Base-by-base conservation (phyloP, 106 monocot genomes). In the Iris macrosiphon region DNA sequence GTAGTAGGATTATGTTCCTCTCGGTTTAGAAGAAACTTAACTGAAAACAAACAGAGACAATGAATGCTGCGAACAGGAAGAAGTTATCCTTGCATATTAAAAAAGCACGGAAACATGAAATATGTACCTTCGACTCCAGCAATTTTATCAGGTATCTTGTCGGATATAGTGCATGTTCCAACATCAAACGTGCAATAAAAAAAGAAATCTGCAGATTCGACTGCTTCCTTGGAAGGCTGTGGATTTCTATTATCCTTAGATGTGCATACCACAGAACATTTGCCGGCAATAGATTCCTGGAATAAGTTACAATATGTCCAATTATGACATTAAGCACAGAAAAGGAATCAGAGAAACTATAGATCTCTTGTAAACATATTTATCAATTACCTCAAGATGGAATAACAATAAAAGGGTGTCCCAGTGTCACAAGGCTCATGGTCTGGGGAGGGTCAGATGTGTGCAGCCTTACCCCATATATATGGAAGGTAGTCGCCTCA, bases 211-310 rank as follows among this genome's bases (percentile, higher is more conserved):
- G 83, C 77, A 45, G 33, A 66, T 57, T 56, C 60, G 33, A 66
- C 10, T 52, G 65, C 83, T 52, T 32, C 23, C 1, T 31, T 57
- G 20, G 77, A 73, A 57, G 83, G 73, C 44, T 73, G 69, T 30
- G 47, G 60, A 63, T 83, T 77, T 33, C 74, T 69, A 37, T 50
- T 48, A 54, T 83, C 83, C 19, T 49, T 45, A 47, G 65, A 78
- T 7, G 62, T 69, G 61, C 77, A 83, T 28, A 77, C 56, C 4
- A 83, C 83, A 66, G 32, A 50, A 48, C 83, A 83, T 55, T 78
- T 83, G 42, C 73, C 83, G 61, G 73, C 69, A 45, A 83, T 62
- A 50, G 77, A 62, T 70, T 83, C 83, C 83, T 83, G 46, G 41
- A 45, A 45, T 0, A 55, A 44, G 13, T n/a, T 21, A n/a, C n/a